Evolutionary conservation across 2,329 filamentous ascomycete species (phyloP).

Genomic region (Penicillium sp.): DNA sequence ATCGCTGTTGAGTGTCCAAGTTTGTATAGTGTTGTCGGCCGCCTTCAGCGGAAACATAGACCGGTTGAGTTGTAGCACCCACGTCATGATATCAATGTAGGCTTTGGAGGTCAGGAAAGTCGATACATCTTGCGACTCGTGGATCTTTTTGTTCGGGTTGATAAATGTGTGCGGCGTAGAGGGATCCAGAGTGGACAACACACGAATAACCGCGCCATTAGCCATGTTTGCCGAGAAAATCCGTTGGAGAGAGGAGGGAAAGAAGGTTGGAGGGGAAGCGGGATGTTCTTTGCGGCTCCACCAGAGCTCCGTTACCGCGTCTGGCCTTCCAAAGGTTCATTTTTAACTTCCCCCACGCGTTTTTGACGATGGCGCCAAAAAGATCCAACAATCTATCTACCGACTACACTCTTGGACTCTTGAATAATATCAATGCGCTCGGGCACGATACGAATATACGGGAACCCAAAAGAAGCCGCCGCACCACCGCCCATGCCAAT

Average conservation of each 20-base stretch:
- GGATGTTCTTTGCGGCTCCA: conserved; percentile 9
- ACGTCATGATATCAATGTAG: conserved; percentile 82
- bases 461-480: conserved; percentile 2
- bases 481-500: conserved; percentile 2
- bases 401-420: conserved; percentile 4
- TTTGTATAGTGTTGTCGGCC: conserved; percentile 40
- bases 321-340: background rate
- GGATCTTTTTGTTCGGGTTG: conserved; percentile 73
- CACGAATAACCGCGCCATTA: conserved; percentile 25
- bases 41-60: conserved; percentile 71
- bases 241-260: background rate
- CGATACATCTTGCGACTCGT: conserved; percentile 77
- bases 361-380: background rate
- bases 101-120: conserved; percentile 77
- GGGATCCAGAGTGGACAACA: conserved; percentile 49
- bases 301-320: conserved; percentile 6
- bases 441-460: background rate
- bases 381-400: conserved; percentile 6
- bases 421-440: conserved; percentile 1
- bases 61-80: conserved; percentile 85
- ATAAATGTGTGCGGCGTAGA: conserved; percentile 57
- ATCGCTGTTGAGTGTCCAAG: conserved; percentile 48
- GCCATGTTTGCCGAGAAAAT: conserved; percentile 16
- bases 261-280: conserved; percentile 12
- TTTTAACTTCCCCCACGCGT: conserved; percentile 2